Conservation (phyloP, 2,329 filamentous ascomycete genomes). For the Aureobasidium sp. region DNA sequence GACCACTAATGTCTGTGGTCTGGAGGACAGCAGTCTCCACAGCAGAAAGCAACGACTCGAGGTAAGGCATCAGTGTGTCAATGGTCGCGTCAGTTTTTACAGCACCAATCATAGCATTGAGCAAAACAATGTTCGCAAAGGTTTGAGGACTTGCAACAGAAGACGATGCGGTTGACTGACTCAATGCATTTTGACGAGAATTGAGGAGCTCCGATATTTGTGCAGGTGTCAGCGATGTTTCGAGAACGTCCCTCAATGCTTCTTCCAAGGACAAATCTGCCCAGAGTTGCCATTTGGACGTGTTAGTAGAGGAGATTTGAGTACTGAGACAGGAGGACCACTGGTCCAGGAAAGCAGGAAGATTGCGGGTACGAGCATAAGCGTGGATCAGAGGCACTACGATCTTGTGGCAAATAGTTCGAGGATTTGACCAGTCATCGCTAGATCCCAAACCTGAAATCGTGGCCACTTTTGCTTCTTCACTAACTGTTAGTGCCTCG, state of each 20-base stretch:
- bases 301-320: not conserved
- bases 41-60: not conserved
- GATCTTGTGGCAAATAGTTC: constrained; percentile 17
- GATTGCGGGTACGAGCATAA: constrained; percentile 24
- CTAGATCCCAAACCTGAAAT: not conserved
- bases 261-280: constrained; percentile 17
- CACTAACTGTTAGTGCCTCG: not conserved
- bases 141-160: not conserved
- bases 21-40: not conserved
- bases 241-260: constrained; percentile 21
- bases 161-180: not conserved
- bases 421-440: constrained; percentile 1
- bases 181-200: not conserved
- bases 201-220: constrained; percentile 19
- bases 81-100: constrained; percentile 12
- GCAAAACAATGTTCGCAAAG: constrained; percentile 9
- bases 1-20: not conserved
- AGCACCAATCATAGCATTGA: constrained; percentile 9
- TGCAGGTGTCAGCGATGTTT: constrained; percentile 19
- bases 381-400: constrained; percentile 27
- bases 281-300: constrained; percentile 21
- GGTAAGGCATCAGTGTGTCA: constrained; percentile 2
- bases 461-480: not conserved
- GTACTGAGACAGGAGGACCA: constrained; percentile 25
- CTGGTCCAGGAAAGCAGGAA: constrained; percentile 24